Evolutionary conservation across 78 protist genomes (phyloP), one percentile per base, ranked within the genome.

Genomic region (Thecamonas trahens): DNA sequence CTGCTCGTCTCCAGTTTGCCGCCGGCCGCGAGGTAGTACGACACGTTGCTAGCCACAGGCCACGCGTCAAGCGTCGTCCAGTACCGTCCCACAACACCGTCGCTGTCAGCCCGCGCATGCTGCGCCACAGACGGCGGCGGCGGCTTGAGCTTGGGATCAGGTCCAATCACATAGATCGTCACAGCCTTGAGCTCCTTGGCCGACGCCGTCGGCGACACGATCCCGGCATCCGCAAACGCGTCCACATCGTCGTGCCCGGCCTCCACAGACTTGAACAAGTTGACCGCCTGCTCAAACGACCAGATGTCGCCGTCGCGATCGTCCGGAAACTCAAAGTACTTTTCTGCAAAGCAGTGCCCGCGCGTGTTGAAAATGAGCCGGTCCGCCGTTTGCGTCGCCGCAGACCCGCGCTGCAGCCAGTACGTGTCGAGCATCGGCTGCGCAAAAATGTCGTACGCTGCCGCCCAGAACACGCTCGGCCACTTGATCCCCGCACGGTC

Each of bases 261-360:
- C 69, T 47, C 7, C 22, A 13, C 54, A 5, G 28, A 29, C 45
- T n/a, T 47, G 49, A n/a, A 45, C 32, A 63, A 3, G 26, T 45
- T 31, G 49, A 63, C 9, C 5, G 9, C 7, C 50, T n/a, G 15
- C 69, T 45, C 69, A 35, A 37, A 13, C 31, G 59, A 13, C 18
- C 29, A n/a, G 69, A 13, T 35, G 24, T 6, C 54, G 34, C 6
- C 45, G 26, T 26, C 49, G 13, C 9, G 47, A 47, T 20, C 50
- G 69, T 63, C 9, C 50, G 69, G 69, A 35, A 5, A 63, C 54
- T 31, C 13, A 6, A 15, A 15, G 31, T 11, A 4, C 17, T 3
- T 5, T n/a, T n/a, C n/a, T n/a, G n/a, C n/a, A 31, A 63, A 31
- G 13, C 69, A 63, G 49, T 63, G 69, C 34, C 69, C 69, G 69